Percentiles rank a stretch among this genome's conserved stretches.
phyloP scores from a whole-genome alignment of 1,139 yeast species.

The Yamadazyma diddensiae region DNA sequence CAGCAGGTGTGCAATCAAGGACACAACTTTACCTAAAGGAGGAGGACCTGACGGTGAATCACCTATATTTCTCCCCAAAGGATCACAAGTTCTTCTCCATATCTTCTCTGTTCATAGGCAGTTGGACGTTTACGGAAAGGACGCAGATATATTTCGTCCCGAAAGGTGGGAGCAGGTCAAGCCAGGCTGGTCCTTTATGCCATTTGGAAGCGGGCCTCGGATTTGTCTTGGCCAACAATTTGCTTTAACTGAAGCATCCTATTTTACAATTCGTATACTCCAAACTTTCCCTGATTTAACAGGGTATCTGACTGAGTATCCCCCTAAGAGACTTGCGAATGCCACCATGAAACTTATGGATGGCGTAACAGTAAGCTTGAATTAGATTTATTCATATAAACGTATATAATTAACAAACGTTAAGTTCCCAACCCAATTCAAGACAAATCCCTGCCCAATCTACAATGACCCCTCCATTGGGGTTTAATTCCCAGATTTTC shows the following conservation, averaged over 20 bases:
- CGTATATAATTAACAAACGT: slow-evolving; percentile 13
- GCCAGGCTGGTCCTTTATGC: slow-evolving; percentile 40
- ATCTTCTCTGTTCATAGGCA: slow-evolving; percentile 43
- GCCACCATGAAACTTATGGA: slow-evolving; percentile 30
- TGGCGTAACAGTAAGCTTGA: slow-evolving; percentile 15
- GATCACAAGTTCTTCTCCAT: slow-evolving; percentile 36
- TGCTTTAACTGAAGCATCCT: slow-evolving; percentile 46
- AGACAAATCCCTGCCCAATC: slow-evolving; percentile 28
- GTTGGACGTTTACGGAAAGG: slow-evolving; percentile 41
- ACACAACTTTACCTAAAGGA: slow-evolving; percentile 43
- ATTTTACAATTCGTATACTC: slow-evolving; percentile 41
- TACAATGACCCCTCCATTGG: slow-evolving; percentile 19
- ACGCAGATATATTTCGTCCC: slow-evolving; percentile 44
- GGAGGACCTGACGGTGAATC: slow-evolving; percentile 45
- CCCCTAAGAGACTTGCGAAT: slow-evolving; percentile 33
- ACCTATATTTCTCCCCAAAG: slow-evolving; percentile 45
- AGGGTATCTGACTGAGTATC: slow-evolving; percentile 20
- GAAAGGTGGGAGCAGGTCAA: slow-evolving; percentile 44
- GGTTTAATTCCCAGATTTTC: slow-evolving; percentile 24
- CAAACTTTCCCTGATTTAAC: slow-evolving; percentile 31
- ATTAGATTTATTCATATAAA: background rate
- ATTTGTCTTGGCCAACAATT: slow-evolving; percentile 46
- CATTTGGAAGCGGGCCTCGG: slow-evolving; percentile 46
- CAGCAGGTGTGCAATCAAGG: slow-evolving; percentile 35
- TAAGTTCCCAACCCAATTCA: slow-evolving; percentile 25